phyloP scores from a whole-genome alignment of 768 basidiomycete genomes.

The Lyophyllum semitale region DNA sequence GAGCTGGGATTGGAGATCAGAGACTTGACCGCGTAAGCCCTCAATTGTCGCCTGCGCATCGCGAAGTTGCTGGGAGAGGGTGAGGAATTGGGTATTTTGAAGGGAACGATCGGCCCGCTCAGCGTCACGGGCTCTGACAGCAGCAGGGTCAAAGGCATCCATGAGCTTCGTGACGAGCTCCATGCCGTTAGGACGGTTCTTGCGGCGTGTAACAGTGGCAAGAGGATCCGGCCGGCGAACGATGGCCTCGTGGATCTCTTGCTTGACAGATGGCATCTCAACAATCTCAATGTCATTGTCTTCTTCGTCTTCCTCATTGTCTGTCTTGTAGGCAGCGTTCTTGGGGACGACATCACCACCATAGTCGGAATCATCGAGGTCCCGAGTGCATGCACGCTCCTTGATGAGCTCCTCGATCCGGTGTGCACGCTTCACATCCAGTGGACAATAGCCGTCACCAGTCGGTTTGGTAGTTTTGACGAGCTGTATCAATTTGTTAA shows the following conservation, averaged over 20 bases:
- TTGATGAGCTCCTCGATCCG: slow-evolving; percentile 3
- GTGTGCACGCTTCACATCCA: slow-evolving; percentile 5
- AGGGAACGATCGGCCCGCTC: slow-evolving; percentile 2
- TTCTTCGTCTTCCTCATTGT: background rate
- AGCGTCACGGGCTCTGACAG: slow-evolving; percentile 14
- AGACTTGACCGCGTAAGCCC: slow-evolving; percentile 11
- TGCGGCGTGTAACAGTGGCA: background rate
- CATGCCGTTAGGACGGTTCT: background rate
- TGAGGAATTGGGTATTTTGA: slow-evolving; percentile 3
- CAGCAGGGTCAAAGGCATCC: slow-evolving; percentile 23
- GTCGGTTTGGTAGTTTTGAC: slow-evolving; percentile 3
- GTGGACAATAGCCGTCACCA: slow-evolving; percentile 6
- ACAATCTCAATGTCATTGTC: background rate
- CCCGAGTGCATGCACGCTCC: slow-evolving; percentile 4
- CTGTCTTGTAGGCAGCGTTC: background rate
- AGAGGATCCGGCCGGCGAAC: background rate
- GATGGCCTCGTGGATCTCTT: background rate
- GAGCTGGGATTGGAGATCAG: slow-evolving; percentile 8
- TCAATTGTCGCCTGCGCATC: slow-evolving; percentile 7
- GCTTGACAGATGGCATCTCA: background rate
- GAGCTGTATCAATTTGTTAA: background rate
- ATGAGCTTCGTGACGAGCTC: slow-evolving; percentile 21
- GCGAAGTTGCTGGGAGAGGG: slow-evolving; percentile 5
- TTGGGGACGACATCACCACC: background rate
- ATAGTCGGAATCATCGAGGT: background rate